Conservation (phyloP, 2,329 filamentous ascomycete genomes). For the Clarireedia homoeocarpa region DNA sequence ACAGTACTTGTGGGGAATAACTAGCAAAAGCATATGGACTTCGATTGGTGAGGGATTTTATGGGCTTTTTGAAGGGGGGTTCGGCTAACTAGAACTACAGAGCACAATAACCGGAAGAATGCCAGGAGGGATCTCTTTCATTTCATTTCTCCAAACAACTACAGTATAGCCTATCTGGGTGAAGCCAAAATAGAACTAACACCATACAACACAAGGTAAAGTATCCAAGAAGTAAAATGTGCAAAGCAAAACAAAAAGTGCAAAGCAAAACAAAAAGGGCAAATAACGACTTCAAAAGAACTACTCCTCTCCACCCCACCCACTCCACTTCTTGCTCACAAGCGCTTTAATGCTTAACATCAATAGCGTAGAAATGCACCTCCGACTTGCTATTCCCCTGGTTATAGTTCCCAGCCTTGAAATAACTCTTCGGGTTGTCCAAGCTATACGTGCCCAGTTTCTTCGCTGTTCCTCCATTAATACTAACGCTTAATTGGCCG, state of each 20-base stretch:
- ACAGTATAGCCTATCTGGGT: not conserved
- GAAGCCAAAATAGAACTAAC: not conserved
- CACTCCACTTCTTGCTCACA: too few species aligned
- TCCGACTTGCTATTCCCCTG: conserved; percentile 20
- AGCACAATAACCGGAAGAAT: not conserved
- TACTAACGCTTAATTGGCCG: conserved; percentile 27
- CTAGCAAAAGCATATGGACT: not conserved
- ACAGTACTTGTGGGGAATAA: not conserved
- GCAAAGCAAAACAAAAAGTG: not conserved
- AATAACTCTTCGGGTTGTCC: conserved; percentile 30
- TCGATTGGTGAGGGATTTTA: not conserved
- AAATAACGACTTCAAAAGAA: not conserved
- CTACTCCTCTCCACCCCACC: too few species aligned
- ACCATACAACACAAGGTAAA: not conserved
- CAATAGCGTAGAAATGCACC: conserved; percentile 11
- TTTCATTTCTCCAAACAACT: not conserved
- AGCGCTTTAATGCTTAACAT: conserved; percentile 1
- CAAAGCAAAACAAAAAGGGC: not conserved
- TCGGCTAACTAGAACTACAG: too few species aligned
- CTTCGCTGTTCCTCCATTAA: conserved; percentile 26
- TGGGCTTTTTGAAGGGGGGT: not conserved
- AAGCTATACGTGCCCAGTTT: conserved; percentile 26
- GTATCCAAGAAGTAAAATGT: not conserved
- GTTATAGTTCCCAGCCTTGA: conserved; percentile 35
- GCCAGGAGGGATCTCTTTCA: not conserved